phyloP scores from a whole-genome alignment of 371 early-diverging fungal genomes.

The Haplosporangium sp. region DNA sequence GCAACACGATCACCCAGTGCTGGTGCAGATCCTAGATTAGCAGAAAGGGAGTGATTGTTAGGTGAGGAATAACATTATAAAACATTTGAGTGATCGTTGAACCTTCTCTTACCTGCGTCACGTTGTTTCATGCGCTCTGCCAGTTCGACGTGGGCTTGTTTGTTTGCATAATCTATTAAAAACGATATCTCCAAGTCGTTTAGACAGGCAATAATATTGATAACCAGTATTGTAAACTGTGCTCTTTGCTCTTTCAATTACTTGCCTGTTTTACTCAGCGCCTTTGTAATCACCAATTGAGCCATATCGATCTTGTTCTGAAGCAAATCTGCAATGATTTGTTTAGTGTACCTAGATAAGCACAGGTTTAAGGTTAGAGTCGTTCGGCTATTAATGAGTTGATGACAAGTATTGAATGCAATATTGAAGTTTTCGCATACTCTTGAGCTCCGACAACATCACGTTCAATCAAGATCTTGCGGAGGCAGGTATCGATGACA shows the following conservation, averaged over 20 bases:
- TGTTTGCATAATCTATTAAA: conserved; percentile 88
- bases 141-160: conserved; percentile 98
- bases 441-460: conserved; percentile 92
- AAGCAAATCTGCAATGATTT: conserved; percentile 92
- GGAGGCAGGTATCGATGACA: conserved; percentile 95
- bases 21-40: conserved; percentile 85
- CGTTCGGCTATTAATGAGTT: neutral
- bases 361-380: neutral
- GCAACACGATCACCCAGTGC: conserved; percentile 99
- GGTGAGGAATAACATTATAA: neutral
- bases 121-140: conserved; percentile 95
- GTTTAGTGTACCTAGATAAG: conserved; percentile 84
- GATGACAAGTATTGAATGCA: neutral
- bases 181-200: neutral
- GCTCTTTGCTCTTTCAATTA: neutral
- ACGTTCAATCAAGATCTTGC: conserved; percentile 93
- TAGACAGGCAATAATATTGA: too few species aligned
- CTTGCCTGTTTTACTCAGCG: conserved; percentile 89
- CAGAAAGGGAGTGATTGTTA: neutral
- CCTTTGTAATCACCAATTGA: conserved; percentile 98
- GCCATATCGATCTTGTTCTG: conserved; percentile 98
- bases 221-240: too few species aligned
- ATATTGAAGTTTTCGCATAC: conserved; percentile 51
- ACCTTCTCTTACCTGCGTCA: conserved; percentile 70
- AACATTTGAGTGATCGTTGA: too few species aligned